Evolutionary conservation across 352 stramenopile species (phyloP).

Genomic region (Phytophthora fragariae): DNA sequence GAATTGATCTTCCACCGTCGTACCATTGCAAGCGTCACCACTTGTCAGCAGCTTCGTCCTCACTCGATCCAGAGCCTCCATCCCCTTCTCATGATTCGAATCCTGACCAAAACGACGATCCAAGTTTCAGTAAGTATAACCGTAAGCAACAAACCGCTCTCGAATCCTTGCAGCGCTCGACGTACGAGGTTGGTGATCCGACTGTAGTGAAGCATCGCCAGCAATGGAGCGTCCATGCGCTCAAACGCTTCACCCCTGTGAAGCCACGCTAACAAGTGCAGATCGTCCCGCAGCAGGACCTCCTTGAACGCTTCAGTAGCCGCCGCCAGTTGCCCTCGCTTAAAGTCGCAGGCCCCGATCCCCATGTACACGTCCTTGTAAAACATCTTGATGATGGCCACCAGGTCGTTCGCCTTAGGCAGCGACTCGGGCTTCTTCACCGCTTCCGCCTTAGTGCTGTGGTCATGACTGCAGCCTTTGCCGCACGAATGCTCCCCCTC

Average conservation of each 20-base stretch:
- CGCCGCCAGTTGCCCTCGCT: constrained; percentile 35
- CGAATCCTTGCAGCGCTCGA: background rate
- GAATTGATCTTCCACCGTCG: background rate
- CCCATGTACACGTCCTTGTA: constrained; percentile 71
- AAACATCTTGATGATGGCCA: constrained; percentile 72
- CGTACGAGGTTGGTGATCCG: constrained; percentile 55
- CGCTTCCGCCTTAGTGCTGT: constrained; percentile 14
- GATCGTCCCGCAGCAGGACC: constrained; percentile 63
- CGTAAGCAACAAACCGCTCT: background rate
- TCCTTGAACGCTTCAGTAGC: constrained; percentile 77
- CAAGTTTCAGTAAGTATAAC: too few species aligned
- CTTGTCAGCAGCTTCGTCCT: constrained; percentile 38
- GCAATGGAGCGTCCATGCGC: constrained; percentile 55
- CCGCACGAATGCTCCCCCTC: constrained; percentile 22
- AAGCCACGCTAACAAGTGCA: constrained; percentile 57
- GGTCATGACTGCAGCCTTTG: constrained; percentile 24
- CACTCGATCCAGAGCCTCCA: constrained; percentile 41
- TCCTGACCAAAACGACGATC: constrained; percentile 27
- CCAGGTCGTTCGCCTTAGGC: constrained; percentile 57
- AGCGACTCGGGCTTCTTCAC: constrained; percentile 23
- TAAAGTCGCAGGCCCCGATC: constrained; percentile 54
- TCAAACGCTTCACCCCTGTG: constrained; percentile 66
- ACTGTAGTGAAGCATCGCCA: constrained; percentile 80
- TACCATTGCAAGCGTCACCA: constrained; percentile 37
- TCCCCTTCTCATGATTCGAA: constrained; percentile 36